A percentile compares a stretch with the other conserved stretches of the same genome.
These are phyloP conservation scores for Biscogniauxia marginata DNA, from an alignment of 2,329 filamentous ascomycete genomes.

Conservation along the genomic window DNA sequence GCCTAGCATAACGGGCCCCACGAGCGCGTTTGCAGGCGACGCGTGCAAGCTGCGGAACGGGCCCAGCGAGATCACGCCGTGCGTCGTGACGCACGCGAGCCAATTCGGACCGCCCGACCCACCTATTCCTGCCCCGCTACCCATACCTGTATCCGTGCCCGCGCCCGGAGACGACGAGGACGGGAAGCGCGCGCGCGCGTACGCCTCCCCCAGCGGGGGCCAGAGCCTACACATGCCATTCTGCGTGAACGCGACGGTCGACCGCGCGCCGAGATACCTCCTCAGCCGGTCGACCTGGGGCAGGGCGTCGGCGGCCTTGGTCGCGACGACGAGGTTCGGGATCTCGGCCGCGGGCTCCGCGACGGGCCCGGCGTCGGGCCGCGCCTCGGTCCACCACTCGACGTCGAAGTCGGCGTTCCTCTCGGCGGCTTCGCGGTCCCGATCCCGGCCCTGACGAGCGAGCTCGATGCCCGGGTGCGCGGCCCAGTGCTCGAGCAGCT, in stretches of 20 bases:
- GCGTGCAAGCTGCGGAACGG: conserved; percentile 54
- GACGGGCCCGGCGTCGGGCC: conserved; percentile 36
- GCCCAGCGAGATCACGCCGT: conserved; percentile 52
- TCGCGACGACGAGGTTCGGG: conserved; percentile 72
- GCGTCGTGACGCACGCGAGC: conserved; percentile 63
- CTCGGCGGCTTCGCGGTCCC: conserved; percentile 22
- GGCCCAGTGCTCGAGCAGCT: conserved; percentile 49
- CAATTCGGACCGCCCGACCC: conserved; percentile 58
- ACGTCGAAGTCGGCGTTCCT: conserved; percentile 44
- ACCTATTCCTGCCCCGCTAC: too few species aligned
- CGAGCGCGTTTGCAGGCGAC: conserved; percentile 45
- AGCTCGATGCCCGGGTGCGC: conserved; percentile 45
- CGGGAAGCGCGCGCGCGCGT: conserved; percentile 41
- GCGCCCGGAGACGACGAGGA: conserved; percentile 3
- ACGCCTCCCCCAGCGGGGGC: conserved; percentile 49
- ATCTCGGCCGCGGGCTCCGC: conserved; percentile 50
- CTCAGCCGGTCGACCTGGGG: conserved; percentile 58
- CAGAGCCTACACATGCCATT: conserved; percentile 78
- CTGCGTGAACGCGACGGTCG: conserved; percentile 80
- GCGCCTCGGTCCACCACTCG: conserved; percentile 54
- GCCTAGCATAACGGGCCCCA: conserved; percentile 47
- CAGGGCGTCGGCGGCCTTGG: conserved; percentile 71
- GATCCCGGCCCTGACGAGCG: conserved; percentile 31
- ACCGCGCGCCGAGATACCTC: conserved; percentile 59
- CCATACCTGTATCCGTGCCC: too few species aligned